Evolutionary conservation across 352 stramenopile species (phyloP), one percentile per base, ranked within the genome.

Genomic region (Phytophthora citrophthora): DNA sequence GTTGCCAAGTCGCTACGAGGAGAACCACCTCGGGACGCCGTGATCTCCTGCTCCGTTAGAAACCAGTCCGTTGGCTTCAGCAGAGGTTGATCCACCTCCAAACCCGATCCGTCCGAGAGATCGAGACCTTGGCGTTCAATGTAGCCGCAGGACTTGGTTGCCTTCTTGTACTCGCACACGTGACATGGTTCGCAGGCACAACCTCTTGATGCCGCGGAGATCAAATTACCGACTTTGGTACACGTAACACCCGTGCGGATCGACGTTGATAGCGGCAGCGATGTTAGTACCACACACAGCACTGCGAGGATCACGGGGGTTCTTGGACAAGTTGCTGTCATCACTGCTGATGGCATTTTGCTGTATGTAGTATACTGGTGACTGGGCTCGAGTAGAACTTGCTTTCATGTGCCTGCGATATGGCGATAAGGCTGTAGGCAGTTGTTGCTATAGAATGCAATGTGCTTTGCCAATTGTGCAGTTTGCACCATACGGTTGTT

Each of bases 21-120:
- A 12, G 76, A 57, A 16, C 77, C 82, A 11, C 70, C 70, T n/a
- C 82, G 73, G 7, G 79, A 71, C 6, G 11, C 45, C 0, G 70
- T 78, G 45, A 91, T 83, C 52, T 91, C 81, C 9, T 68, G 39
- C n/a, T 74, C 60, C 0, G 63, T 83, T 4, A 90, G 60, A 59
- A 90, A 88, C 81, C 81, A 90, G 27, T 76, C 64, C 32, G 48
- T 45, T 20, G 34, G 32, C 23, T 34, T 23, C 4, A 55, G 48
- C 32, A 55, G n/a, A 55, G 48, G 48, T 9, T 55, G 48, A 15
- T 46, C 48, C 13, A 55, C 20, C 2, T 45, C 34, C 11, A 55
- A 8, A 10, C 16, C 15, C 20, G 48, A 55, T 44, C 48, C 48
- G n/a, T 55, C 48, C 31, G 48, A 55, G 20, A 55, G 10, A 10